A percentile compares a stretch with the other conserved stretches of the same genome.
phyloP scores from a whole-genome alignment of 345 rosid species.

The Ceriops tagal region DNA sequence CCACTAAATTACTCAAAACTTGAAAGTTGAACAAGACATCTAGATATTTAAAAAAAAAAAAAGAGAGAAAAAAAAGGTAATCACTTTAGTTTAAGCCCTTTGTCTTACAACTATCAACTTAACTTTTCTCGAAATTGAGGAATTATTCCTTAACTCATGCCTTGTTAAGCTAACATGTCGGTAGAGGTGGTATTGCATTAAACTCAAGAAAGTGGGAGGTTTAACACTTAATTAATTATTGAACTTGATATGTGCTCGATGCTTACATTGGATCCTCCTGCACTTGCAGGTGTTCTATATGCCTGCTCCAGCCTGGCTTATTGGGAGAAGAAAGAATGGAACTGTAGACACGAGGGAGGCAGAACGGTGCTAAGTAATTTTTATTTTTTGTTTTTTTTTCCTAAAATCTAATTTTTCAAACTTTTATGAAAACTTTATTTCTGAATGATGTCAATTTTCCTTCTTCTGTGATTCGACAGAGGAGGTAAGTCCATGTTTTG shows the following conservation, averaged over 20 bases:
- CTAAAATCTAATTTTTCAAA: not conserved
- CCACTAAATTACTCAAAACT: not conserved
- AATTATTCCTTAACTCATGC: slow-evolving; percentile 5
- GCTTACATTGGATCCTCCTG: not conserved
- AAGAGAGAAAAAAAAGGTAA: not conserved
- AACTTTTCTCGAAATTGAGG: slow-evolving; percentile 6
- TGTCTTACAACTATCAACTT: slow-evolving; percentile 3
- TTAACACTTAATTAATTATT: slow-evolving; percentile 13
- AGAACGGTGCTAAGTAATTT: too few species aligned
- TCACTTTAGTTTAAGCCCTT: not conserved
- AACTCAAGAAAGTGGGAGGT: slow-evolving; percentile 28
- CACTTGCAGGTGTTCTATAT: not conserved
- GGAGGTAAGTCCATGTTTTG: too few species aligned
- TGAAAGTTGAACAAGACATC: slow-evolving; percentile 1
- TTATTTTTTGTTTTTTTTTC: not conserved
- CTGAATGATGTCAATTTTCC: too few species aligned
- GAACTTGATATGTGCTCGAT: not conserved
- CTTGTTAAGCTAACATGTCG: slow-evolving; percentile 14
- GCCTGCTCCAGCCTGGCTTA: not conserved
- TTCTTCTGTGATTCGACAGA: too few species aligned
- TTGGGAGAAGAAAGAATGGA: not conserved
- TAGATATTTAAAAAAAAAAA: not conserved
- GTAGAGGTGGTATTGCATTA: slow-evolving; percentile 19
- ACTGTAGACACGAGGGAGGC: too few species aligned
- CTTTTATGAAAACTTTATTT: too few species aligned